Base-by-base conservation (phyloP, 768 basidiomycete genomes). In the Kwoniella botswanensis region DNA sequence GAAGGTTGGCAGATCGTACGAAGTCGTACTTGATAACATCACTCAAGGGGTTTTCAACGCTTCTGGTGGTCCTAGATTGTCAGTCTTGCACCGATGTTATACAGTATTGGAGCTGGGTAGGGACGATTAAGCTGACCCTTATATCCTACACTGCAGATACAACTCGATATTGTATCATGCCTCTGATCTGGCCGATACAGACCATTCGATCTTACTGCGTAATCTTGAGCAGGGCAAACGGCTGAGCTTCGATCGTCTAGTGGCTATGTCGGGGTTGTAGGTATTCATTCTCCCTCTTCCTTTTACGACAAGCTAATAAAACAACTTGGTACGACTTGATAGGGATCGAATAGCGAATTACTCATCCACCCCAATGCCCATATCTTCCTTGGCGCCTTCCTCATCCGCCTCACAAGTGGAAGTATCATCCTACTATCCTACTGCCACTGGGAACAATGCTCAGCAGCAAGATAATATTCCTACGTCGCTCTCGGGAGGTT, bases 181-280 rank as follows among this genome's bases (percentile, higher is more conserved):
- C 15, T 64, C 72, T 12, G 56, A 62, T 41, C 56, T 79, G 6
- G 29, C 46, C 3, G 63, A 71, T 50, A 60, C 64, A 1, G 35
- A 61, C 5, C 78, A 79, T 50, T 69, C 26, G 22, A n/a, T 79
- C 12, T 72, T 71, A 0, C 54, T 79, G 7, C 42, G 71, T 26
- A 79, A 79, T 59, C 18, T 71, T 6, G 70, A 70, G 6, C 54
- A 72, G 53, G 78, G 74, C 15, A 67, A 61, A 55, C 52, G 78
- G 54, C 60, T 79, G 17, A 69, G 65, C 9, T 75, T 79, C 56
- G 78, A 79, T 52, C 62, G 74, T 7, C 59, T 79, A 15, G 70
- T 76, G 12, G 46, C 71, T 2, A 66, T 70, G 53, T 70, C 74
- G 0, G 63, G 70, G 11, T 22, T 74, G 78, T 79, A 35, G 65